Percentiles rank a stretch among this genome's conserved stretches.
These are phyloP conservation scores for Daldinia caldariorum DNA, from an alignment of 495 filamentous ascomycete species.

Conservation along the genomic window DNA sequence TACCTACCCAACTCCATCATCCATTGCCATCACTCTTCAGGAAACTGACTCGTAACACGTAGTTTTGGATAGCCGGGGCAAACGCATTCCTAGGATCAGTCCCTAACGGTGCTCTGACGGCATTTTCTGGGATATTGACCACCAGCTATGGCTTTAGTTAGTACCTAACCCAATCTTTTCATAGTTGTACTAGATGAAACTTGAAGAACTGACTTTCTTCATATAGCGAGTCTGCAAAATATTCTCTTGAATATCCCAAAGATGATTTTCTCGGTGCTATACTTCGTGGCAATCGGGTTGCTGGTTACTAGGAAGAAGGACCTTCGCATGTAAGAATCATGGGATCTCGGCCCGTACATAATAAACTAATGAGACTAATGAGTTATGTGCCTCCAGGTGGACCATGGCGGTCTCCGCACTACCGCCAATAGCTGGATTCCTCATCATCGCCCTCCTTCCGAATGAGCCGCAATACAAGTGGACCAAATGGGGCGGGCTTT, in stretches of 20 bases:
- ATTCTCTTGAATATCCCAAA: conserved; percentile 36
- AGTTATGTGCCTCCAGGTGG: conserved; percentile 19
- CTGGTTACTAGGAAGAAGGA: conserved; percentile 29
- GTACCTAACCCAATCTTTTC: background rate
- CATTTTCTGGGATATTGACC: conserved; percentile 57
- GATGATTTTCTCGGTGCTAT: conserved; percentile 12
- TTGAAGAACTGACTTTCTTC: background rate
- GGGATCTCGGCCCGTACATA: background rate
- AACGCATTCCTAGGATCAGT: conserved; percentile 56
- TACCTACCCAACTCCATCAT: background rate
- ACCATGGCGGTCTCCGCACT: conserved; percentile 38
- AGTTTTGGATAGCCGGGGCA: conserved; percentile 54
- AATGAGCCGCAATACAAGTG: conserved; percentile 44
- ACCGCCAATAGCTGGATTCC: conserved; percentile 38
- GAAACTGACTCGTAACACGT: conserved; percentile 15
- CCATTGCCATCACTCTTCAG: background rate
- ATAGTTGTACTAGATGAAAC: background rate
- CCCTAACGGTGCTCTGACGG: conserved; percentile 59
- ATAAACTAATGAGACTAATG: no score
- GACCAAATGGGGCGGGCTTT: conserved; percentile 39
- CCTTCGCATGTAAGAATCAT: conserved; percentile 31
- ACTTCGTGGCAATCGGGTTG: conserved; percentile 23
- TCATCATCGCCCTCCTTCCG: conserved; percentile 36
- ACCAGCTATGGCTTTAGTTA: conserved; percentile 56
- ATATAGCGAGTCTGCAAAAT: conserved; percentile 37